Base-by-base conservation (phyloP, 192 early-diverging fungal genomes). In the Podila epicladia region DNA sequence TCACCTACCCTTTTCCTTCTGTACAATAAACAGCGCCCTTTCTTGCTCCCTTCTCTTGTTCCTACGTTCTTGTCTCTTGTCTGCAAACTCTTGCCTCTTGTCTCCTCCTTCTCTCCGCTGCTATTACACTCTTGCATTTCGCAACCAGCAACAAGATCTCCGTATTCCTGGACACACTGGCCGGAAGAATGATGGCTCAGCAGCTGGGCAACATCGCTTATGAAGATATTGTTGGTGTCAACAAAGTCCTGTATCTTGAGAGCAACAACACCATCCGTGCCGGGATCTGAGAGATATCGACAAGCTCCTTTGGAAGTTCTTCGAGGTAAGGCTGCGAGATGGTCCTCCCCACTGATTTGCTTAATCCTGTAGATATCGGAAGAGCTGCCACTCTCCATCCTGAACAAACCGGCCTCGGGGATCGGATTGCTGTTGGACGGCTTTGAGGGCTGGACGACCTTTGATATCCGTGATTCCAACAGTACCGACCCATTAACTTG, bases 111-210 rank as follows among this genome's bases (percentile, higher is more conserved):
- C n/a, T n/a, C n/a, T n/a, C n/a, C n/a, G n/a, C n/a, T n/a, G n/a
- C n/a, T n/a, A n/a, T n/a, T n/a, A n/a, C n/a, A n/a, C n/a, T n/a
- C n/a, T n/a, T n/a, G 19, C 11, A 5, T 32, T 61, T 61, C 59
- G 59, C 31, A 61, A 31, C 59, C 59, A 12, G 31, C 59, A 61
- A 33, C 29, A 19, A 61, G 59, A 33, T 31, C 59, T 32, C 31
- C 59, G 19, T 61, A 32, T 61, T 32, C 59, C 35, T 61, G 59
- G 28, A 17, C 59, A 61, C 59, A 61, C 29, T 61, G 59, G 19
- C 35, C 59, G 28, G 59, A 61, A 13, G 59, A 32, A 28, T 37
- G 59, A 17, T 61, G 35, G 31, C 12, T 61, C 59, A 61, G 31
- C 3, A 61, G 59, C 31, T 28, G 32, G 9, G 31, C 28, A 28